Evolutionary conservation across 2,329 filamentous ascomycete genomes (phyloP), one percentile per base, ranked within the genome.

Genomic region (Aciculosporium take): DNA sequence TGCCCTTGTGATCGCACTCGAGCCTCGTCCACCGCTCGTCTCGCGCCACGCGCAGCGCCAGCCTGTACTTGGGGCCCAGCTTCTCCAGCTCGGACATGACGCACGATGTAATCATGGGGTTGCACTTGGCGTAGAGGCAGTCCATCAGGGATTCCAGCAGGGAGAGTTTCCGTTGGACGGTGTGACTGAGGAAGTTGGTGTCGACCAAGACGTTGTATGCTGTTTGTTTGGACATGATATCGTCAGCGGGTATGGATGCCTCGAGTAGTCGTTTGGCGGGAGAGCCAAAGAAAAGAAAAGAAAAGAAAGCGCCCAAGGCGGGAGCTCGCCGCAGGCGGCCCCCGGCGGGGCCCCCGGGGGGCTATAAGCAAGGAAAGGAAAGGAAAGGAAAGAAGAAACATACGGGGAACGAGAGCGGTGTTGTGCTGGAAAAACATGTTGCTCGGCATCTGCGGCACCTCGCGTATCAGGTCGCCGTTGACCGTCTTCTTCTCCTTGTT

Each of bases 131-230:
- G 59, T 88, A 94, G 4, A 98, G 72, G 41, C 84, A 83, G 60
- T 95, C 87, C 85, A 95, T 94, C 68, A 95, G 84, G 3, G 81
- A 79, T 46, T 89, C 81, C 17, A 94, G 72, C 10, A 96, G 67
- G 27, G 88, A 85, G 17, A 96, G 75, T 65, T 98, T 96, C 51
- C 82, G 78, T 61, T 88, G 84, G 2, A 96, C 84, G 0, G 87
- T 91, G 62, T 94, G 87, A 30, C 79, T 85, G 48, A 94, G 72
- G 57, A 94, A 94, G 58, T 94, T 94, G 59, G 86, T 89, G 60
- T 94, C 85, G 55, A 91, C 73, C 8, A 93, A 74, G 43, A 89
- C 74, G 38, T 64, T 63, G 37, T 54, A 53, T n/a, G 51, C 39
- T 39, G 28, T 35, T 35, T 21, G 18, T 18, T 27, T 24, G 10